Percentiles rank a stretch among this genome's conserved stretches.
Conservation (phyloP, 805 yeast genomes). For the Starmerella davenportii region DNA sequence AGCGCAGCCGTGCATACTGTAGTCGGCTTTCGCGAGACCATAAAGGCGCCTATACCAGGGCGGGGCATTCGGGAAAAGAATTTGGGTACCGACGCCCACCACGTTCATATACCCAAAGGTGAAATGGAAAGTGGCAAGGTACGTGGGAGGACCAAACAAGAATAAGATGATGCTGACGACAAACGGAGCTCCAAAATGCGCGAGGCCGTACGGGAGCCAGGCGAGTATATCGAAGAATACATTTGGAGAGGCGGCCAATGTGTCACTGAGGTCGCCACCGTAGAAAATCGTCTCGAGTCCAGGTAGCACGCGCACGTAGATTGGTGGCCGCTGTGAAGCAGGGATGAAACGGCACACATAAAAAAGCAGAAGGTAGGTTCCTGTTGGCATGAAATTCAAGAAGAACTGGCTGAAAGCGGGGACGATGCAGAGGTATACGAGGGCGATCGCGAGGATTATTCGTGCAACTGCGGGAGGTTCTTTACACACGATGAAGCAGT, state of each 20-base stretch:
- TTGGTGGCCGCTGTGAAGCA: constrained; percentile 62
- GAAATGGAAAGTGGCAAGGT: constrained; percentile 67
- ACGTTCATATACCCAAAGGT: constrained; percentile 92
- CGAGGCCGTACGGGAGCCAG: constrained; percentile 86
- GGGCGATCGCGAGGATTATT: constrained; percentile 26
- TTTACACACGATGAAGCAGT: constrained; percentile 26
- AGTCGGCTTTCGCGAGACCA: constrained; percentile 79
- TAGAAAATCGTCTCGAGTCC: constrained; percentile 81
- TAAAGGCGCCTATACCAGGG: constrained; percentile 87
- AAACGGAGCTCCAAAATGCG: constrained; percentile 83
- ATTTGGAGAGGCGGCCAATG: constrained; percentile 55
- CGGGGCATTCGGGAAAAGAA: constrained; percentile 82
- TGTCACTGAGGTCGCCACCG: constrained; percentile 75
- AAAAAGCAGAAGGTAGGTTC: constrained; percentile 70
- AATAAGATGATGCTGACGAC: constrained; percentile 62
- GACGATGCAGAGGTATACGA: constrained; percentile 33
- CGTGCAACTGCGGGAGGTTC: constrained; percentile 20
- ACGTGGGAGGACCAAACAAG: constrained; percentile 80
- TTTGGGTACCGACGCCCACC: constrained; percentile 66
- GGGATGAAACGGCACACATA: constrained; percentile 64
- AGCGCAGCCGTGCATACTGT: constrained; percentile 81
- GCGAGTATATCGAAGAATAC: constrained; percentile 63
- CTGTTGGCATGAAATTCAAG: constrained; percentile 63
- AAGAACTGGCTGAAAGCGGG: constrained; percentile 77
- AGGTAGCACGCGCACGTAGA: constrained; percentile 72